Evolutionary conservation across 176 grass and related monocot species (phyloP), one percentile per base, ranked within the genome.

Genomic region (Triticum urartu): DNA sequence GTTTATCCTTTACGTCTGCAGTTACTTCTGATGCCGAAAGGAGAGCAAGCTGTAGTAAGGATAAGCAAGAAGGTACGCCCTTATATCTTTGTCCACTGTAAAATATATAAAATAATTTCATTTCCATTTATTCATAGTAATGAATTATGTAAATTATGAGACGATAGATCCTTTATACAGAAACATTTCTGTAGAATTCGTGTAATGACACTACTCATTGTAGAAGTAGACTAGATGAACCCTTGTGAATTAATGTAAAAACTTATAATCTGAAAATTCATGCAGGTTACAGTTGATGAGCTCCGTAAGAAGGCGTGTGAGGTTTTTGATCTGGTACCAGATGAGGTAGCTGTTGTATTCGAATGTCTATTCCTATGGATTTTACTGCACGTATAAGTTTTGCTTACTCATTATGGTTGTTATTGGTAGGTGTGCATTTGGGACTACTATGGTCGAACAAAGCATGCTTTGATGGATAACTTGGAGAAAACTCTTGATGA

Each of bases 1-100:
- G 97, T 99, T 83, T 99, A 99, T 88, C 97, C 97, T 81, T 74
- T 99, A 74, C 94, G 97, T 14, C 92, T 99, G 45, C 97, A 94
- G 80, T 92, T 99, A 81, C 83, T 93, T 90, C 87, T 99, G 66
- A 91, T 90, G 80, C 89, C 90, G 75, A 94, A 94, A 94, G 92
- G 80, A 74, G 97, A 99, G 68, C 81, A 86, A 79, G 94, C 92
- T 77, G 73, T 99, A 68, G 90, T 96, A 86, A 92, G 94, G 87
- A 99, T 99, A 91, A 99, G 97, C 94, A 99, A 99, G 80, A 99
- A 93, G 94, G 97, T 94, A 54, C 47, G 67, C n/a, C 87, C 18
- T 82, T 52, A 80, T 67, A 39, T 81, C 64, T 64, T 63, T 82
- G 48, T 28, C 68, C 73, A 64, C 36, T 80, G 5, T 50, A 62